These are phyloP conservation scores for Discostella pseudostelligera DNA, from an alignment of 108 stramenopile genomes.

Conservation along the genomic window DNA sequence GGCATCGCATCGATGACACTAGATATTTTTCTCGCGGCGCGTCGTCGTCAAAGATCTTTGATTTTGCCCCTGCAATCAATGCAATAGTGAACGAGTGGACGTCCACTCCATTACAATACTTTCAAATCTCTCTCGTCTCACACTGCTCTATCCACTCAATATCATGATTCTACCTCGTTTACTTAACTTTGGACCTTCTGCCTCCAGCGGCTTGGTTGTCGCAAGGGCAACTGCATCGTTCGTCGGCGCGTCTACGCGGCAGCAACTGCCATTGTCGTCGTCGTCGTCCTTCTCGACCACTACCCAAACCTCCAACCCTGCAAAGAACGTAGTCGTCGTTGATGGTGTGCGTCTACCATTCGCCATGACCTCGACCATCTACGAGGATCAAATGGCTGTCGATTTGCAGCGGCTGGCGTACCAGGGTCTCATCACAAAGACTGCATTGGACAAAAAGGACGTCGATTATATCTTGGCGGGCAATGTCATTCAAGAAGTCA, in stretches of 20 bases:
- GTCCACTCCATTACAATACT: too few relatives aligned
- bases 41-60: too few relatives aligned
- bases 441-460: conserved; percentile 81
- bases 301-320: conserved; percentile 3
- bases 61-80: too few relatives aligned
- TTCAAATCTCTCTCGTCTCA: too few relatives aligned
- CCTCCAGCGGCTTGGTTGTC: neutral
- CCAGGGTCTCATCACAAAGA: conserved; percentile 91
- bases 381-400: conserved; percentile 93
- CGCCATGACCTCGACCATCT: conserved; percentile 86
- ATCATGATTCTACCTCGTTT: neutral
- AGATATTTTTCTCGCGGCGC: too few relatives aligned
- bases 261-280: conserved; percentile 1
- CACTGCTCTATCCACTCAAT: neutral
- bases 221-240: neutral
- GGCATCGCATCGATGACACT: too few relatives aligned
- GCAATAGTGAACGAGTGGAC: too few relatives aligned
- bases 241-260: neutral
- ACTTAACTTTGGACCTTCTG: neutral
- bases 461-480: conserved; percentile 95
- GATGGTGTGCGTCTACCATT: conserved; percentile 96
- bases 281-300: conserved; percentile 19
- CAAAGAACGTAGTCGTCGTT: conserved; percentile 86
- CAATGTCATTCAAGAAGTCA: conserved; percentile 93
- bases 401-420: conserved; percentile 94